A percentile compares a stretch with the other conserved stretches of the same genome.
Conservation (phyloP, 495 filamentous ascomycete species). For the Rostrohypoxylon terebratum region DNA sequence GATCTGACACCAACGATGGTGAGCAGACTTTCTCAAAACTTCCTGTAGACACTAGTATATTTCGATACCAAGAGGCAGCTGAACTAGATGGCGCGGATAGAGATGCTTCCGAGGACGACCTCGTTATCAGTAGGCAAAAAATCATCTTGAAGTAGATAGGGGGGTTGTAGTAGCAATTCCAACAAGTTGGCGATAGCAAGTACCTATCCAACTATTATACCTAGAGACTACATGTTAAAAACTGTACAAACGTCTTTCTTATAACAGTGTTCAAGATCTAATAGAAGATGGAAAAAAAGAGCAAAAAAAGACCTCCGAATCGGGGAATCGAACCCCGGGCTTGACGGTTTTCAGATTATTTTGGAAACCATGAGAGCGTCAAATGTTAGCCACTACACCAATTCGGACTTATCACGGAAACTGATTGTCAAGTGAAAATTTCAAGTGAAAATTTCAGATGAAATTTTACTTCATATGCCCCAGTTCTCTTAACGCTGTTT, state of each 20-base stretch:
- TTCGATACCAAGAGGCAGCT: not conserved
- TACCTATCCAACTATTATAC: too few species aligned
- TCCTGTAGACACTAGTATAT: not conserved
- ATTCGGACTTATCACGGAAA: conserved; percentile 37
- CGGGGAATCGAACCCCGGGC: conserved; percentile 53
- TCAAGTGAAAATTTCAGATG: not conserved
- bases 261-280: not conserved
- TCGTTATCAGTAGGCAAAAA: not conserved
- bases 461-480: not conserved
- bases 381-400: conserved; percentile 53
- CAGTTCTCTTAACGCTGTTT: conserved; percentile 6
- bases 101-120: not conserved
- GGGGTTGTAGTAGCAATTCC: not conserved
- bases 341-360: conserved; percentile 30
- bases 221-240: too few species aligned
- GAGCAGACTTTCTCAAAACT: not conserved
- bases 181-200: too few species aligned
- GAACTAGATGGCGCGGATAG: not conserved
- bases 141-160: not conserved
- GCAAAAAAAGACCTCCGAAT: conserved; percentile 45
- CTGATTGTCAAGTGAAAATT: not conserved
- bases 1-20: not conserved
- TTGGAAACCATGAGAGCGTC: conserved; percentile 35
- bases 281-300: not conserved
- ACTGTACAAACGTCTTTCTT: not conserved